Base-by-base conservation (phyloP, 2,329 filamentous ascomycete species). In the Cladosporium sp. region DNA sequence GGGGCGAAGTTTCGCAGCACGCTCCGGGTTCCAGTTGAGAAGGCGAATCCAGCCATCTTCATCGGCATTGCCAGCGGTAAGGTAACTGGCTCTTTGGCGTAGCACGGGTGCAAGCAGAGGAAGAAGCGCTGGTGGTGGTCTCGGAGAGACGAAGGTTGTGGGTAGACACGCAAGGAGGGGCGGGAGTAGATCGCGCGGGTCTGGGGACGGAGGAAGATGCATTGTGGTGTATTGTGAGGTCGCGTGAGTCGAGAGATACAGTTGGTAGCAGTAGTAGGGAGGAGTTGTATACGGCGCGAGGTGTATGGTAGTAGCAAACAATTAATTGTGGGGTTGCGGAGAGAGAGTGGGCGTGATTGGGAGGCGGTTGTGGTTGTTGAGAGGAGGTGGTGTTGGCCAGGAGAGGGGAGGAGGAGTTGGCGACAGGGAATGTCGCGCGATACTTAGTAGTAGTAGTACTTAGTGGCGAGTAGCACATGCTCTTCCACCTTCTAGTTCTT, bases 31-130 rank as follows among this genome's bases (percentile, higher is more conserved):
- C 77, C 90, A 92, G 69, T 84, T 88, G 22, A 93, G 79, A 34
- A 92, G 78, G 0, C 84, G 80, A 15, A 93, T 81, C 89, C 90
- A 93, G 45, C 68, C 66, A 59, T 74, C 69, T n/a, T 64, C 77
- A 3, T 72, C 60, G 68, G 78, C 81, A 51, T 80, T 74, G 47
- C 64, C 66, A 0, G 80, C 76, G 1, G 86, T 83, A 59, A 93
- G 78, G 55, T 90, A 78, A 64, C 83, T 79, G 2, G 87, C 75
- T 52, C 84, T 76, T 71, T 88, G 85, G 60, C 84, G 82, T 3
- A 88, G 78, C 45, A 87, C 84, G 8, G 85, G 85, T 9, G 84
- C 84, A 17, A 88, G 77, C 2, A 87, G 77, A 36, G 83, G 81
- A 2, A 87, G 76, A 11, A 88, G 74, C 28, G 81, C 82, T 51